Base-by-base conservation (phyloP, 768 basidiomycete species). In the Pisolithus albus region DNA sequence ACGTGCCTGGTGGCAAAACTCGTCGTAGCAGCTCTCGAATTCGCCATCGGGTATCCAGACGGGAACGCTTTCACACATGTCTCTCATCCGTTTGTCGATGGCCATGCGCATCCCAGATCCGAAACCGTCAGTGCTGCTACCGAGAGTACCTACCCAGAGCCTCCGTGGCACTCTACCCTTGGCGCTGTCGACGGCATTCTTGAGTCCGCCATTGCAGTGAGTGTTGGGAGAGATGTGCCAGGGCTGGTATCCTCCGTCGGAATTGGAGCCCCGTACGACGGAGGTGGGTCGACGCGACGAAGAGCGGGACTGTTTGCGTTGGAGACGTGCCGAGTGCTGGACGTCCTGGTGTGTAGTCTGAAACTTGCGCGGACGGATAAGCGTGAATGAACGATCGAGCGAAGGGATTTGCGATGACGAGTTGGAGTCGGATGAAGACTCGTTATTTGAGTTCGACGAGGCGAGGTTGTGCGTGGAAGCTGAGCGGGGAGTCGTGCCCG, bases 11-110 rank as follows among this genome's bases (percentile, higher is more conserved):
- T 92, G 90, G 61, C 89, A 92, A 64, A 90, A 92, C 58, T 87
- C 84, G 64, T 91, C 88, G 56, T 92, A 92, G 61, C 80, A 84
- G 46, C 80, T 81, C 53, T 81, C 75, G 55, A 92, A 91, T 60
- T 88, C 88, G 2, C 77, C 75, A 60, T 88, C 85, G 0, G 86
- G 83, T 50, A 92, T 84, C 90, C 88, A 92, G 18, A 92, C 86
- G 0, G 87, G 75, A 3, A 76, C 56, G 50, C 72, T 74, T 5
- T 71, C 65, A 32, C 67, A 65, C 51, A 74, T 56, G 21, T 75
- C 67, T 44, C 55, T 58, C 66, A 80, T 69, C 59, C 78, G 69
- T 28, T 63, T 58, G 55, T 88, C 81, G 55, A 90, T 75, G 30
- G 76, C 78, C 21, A 66, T 65, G 49, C 80, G 75, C 4, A 86